These are phyloP conservation scores for Syzygium aromaticum DNA, from an alignment of 345 rosid species.

Conservation along the genomic window DNA sequence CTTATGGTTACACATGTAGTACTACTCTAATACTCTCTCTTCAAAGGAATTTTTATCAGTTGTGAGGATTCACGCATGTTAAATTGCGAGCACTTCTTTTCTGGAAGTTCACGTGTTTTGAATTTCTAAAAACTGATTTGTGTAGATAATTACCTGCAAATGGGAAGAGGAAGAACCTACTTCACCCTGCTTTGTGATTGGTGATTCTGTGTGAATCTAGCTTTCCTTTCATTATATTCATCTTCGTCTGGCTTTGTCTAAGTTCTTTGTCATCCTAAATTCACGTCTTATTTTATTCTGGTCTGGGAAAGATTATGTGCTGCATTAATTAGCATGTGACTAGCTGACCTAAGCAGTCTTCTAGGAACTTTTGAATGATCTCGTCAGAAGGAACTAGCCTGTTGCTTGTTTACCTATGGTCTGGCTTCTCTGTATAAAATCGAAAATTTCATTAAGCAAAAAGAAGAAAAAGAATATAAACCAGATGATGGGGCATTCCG, in stretches of 20 bases:
- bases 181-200: not conserved
- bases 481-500: not conserved
- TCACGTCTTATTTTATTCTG: not conserved
- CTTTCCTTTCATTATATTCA: not conserved
- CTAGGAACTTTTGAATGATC: not conserved
- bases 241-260: not conserved
- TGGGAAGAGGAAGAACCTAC: not conserved
- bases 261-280: not conserved
- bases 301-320: not conserved
- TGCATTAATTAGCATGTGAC: not conserved
- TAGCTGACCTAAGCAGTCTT: not conserved
- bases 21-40: not conserved
- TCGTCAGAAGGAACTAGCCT: not conserved
- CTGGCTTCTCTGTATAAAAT: not conserved
- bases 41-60: not conserved
- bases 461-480: not conserved
- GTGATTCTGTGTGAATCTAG: not conserved
- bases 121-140: not conserved
- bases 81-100: not conserved
- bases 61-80: not conserved
- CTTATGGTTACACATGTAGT: not conserved
- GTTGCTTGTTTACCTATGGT: not conserved
- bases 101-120: not conserved
- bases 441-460: not conserved
- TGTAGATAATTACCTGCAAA: not conserved